These are phyloP conservation scores for Inga leiocalycina DNA, from an alignment of 306 rosid species.

Conservation along the genomic window DNA sequence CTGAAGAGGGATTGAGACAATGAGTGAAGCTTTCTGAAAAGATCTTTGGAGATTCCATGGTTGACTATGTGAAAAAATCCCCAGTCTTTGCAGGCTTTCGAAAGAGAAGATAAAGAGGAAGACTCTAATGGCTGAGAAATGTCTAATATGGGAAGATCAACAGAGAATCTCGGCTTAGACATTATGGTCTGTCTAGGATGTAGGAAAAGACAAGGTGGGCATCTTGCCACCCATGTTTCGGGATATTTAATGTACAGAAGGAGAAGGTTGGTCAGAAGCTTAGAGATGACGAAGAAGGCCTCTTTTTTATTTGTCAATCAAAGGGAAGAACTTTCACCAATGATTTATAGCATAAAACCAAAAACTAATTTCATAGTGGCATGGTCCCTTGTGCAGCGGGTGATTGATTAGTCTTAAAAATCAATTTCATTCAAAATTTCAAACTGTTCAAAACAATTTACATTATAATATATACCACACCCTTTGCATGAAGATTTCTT, in stretches of 20 bases:
- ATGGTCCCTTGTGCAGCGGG: slow-evolving; percentile 10
- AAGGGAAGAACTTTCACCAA: slow-evolving; percentile 44
- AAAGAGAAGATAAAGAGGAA: slow-evolving; percentile 63
- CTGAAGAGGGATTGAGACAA: slow-evolving; percentile 59
- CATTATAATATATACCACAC: not conserved
- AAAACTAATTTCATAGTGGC: slow-evolving; percentile 31
- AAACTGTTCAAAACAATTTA: not conserved
- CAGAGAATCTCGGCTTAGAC: slow-evolving; percentile 54
- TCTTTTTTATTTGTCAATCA: slow-evolving; percentile 21
- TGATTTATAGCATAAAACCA: slow-evolving; percentile 31
- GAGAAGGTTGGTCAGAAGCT: slow-evolving; percentile 39
- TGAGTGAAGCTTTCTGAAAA: slow-evolving; percentile 53
- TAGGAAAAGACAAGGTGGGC: slow-evolving; percentile 52
- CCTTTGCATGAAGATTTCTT: not conserved
- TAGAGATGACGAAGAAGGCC: slow-evolving; percentile 23
- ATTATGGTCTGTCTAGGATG: slow-evolving; percentile 43
- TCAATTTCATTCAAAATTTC: not conserved
- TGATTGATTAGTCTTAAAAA: not conserved
- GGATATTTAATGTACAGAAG: slow-evolving; percentile 46
- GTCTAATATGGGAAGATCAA: slow-evolving; percentile 81
- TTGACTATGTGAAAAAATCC: slow-evolving; percentile 91
- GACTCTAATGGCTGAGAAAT: slow-evolving; percentile 68
- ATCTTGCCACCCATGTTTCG: slow-evolving; percentile 54
- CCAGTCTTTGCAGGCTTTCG: slow-evolving; percentile 81
- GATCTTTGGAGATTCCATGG: slow-evolving; percentile 88